Percentiles rank a stretch among this genome's conserved stretches.
Evolutionary conservation across 225 moss, liverwort and hornwort species (phyloP).

Genomic region (Antitrichia curtipendula): DNA sequence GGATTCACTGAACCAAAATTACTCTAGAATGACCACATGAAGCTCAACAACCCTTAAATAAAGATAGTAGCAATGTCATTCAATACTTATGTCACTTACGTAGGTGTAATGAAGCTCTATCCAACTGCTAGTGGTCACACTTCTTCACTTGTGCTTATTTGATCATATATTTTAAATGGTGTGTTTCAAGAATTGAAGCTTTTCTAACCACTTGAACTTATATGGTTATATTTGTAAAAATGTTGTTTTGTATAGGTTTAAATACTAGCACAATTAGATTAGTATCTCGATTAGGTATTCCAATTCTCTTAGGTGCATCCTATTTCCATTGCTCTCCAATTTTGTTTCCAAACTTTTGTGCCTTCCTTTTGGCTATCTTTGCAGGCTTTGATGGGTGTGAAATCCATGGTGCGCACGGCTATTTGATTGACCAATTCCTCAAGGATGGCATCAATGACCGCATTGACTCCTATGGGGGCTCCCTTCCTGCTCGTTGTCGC

Average conservation of each 20-base stretch:
- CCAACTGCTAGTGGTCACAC: neutral
- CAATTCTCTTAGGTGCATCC: no score
- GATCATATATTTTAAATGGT: neutral
- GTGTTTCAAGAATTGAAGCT: neutral
- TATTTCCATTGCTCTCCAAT: neutral
- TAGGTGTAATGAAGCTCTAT: neutral
- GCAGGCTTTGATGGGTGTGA: neutral
- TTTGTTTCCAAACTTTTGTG: neutral
- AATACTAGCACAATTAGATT: neutral
- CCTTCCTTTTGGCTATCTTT: rapidly evolving
- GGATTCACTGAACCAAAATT: neutral
- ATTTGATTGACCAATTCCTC: conserved; percentile 3
- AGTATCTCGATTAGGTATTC: neutral
- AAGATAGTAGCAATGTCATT: neutral
- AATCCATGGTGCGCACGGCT: neutral
- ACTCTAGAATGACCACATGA: neutral
- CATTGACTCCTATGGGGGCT: neutral
- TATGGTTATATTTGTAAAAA: neutral
- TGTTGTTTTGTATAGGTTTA: neutral
- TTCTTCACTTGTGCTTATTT: no score
- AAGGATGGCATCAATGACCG: neutral
- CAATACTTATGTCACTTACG: neutral
- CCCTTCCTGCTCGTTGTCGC: neutral
- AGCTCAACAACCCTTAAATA: neutral
- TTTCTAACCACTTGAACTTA: neutral